Conservation (phyloP, 2,329 filamentous ascomycete genomes). For the Xylaria sp. region DNA sequence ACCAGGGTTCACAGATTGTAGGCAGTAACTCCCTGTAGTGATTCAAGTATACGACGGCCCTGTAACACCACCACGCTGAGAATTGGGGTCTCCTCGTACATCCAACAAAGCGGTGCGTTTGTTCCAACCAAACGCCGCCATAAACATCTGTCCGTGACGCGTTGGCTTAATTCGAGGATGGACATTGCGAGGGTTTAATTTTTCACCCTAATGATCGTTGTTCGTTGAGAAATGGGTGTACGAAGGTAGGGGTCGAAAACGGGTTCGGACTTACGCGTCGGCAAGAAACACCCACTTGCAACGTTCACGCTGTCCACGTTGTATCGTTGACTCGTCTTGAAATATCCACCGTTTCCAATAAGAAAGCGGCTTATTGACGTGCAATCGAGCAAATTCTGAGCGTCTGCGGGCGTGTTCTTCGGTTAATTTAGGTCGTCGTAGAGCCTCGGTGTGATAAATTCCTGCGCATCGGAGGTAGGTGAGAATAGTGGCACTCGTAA, state of each 20-base stretch:
- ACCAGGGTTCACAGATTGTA: slow-evolving; percentile 1
- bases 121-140: not conserved
- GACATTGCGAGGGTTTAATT: not conserved
- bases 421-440: no score
- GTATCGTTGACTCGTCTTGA: not conserved
- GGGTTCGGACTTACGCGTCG: not conserved
- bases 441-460: no score
- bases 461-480: no score
- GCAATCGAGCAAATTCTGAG: not conserved
- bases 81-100: not conserved
- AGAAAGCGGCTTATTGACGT: not conserved
- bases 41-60: not conserved
- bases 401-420: not conserved
- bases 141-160: not conserved
- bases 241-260: not conserved
- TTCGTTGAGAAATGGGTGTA: not conserved
- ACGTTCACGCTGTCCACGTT: not conserved
- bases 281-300: not conserved
- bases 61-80: not conserved
- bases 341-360: not conserved
- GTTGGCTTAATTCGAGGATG: not conserved
- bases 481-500: no score
- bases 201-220: not conserved
- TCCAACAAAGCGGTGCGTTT: not conserved
- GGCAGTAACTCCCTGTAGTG: not conserved